phyloP scores from a whole-genome alignment of 305 asterid genomes.

The Fraxinus floribunda region DNA sequence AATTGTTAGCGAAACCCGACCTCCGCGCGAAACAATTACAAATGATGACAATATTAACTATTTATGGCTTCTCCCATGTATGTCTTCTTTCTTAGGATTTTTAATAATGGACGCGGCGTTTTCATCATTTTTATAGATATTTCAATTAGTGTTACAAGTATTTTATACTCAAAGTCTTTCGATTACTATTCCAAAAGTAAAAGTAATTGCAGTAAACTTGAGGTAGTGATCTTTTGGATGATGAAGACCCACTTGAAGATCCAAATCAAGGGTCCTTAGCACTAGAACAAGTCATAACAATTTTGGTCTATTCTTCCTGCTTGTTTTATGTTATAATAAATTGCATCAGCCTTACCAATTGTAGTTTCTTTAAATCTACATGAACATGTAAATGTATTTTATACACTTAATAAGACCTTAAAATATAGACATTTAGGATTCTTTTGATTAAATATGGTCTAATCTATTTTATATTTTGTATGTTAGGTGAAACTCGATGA shows the following conservation, averaged over 20 bases:
- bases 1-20: no score
- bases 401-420: no score
- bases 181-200: not conserved
- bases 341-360: not conserved
- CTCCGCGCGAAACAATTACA: not conserved
- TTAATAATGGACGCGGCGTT: not conserved
- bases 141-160: no score
- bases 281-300: not conserved
- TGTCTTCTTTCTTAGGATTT: no score
- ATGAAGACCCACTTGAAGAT: not conserved
- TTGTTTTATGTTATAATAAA: no score
- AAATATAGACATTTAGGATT: no score
- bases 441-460: no score
- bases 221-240: no score
- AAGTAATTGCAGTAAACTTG: not conserved
- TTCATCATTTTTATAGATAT: not conserved
- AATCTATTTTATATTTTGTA: no score
- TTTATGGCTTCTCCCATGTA: no score
- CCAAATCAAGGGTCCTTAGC: not conserved
- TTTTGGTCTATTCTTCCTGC: not conserved
- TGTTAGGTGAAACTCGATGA: no score
- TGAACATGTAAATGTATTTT: not conserved
- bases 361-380: not conserved
- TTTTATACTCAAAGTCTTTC: not conserved
- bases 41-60: not conserved